phyloP scores from a whole-genome alignment of 208 protist species.

The Balamuthia mandrillaris region DNA sequence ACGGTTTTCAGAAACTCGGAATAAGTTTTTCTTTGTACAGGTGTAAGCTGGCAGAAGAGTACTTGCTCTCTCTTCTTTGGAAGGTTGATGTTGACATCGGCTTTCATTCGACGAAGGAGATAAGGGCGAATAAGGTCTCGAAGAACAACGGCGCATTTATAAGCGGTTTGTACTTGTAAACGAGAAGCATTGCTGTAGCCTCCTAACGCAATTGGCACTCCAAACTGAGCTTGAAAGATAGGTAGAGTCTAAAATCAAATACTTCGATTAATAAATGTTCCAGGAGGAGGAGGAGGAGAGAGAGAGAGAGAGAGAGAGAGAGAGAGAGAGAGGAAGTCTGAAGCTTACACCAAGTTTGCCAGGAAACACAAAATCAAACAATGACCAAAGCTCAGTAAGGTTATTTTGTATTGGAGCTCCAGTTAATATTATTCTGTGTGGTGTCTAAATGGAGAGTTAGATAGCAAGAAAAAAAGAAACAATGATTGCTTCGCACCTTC shows the following conservation, averaged over 20 bases:
- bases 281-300: background rate
- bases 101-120: slow-evolving; percentile 92
- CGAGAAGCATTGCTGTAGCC: slow-evolving; percentile 82
- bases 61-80: slow-evolving; percentile 91
- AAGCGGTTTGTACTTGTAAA: slow-evolving; percentile 87
- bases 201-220: slow-evolving; percentile 79
- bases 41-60: slow-evolving; percentile 89
- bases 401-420: slow-evolving; percentile 98
- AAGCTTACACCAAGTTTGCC: slow-evolving; percentile 81
- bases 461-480: background rate
- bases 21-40: slow-evolving; percentile 87
- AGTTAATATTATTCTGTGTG: slow-evolving; percentile 89
- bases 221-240: slow-evolving; percentile 79
- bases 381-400: slow-evolving; percentile 96
- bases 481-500: background rate
- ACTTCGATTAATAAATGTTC: background rate
- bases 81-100: slow-evolving; percentile 83
- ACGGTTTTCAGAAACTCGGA: slow-evolving; percentile 49
- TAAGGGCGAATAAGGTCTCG: slow-evolving; percentile 89
- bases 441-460: slow-evolving; percentile 63
- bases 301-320: background rate
- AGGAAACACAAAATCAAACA: slow-evolving; percentile 98
- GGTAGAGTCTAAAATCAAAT: slow-evolving; percentile 55
- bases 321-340: background rate
- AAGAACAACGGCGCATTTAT: slow-evolving; percentile 87